Percentiles rank a stretch among this genome's conserved stretches.
phyloP scores from a whole-genome alignment of 1,284 basidiomycete genomes.

The Rhodotorula mucilaginosa region DNA sequence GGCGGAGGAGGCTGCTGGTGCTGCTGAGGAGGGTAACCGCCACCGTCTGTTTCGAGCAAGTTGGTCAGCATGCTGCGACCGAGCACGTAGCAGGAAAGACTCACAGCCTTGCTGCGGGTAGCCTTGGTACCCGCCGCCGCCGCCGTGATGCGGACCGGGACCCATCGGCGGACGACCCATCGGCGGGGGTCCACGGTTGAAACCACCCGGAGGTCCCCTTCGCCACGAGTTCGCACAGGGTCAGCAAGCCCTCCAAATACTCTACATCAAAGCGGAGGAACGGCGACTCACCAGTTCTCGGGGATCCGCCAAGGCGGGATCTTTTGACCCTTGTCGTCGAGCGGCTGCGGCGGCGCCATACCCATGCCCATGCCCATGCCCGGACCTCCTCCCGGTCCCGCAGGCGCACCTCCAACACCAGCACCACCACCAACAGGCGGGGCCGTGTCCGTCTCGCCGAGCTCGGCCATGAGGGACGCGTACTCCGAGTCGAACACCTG shows the following conservation, averaged over 20 bases:
- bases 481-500: conserved; percentile 89
- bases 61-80: neutral
- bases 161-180: conserved; percentile 8
- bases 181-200: conserved; percentile 12
- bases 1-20: conserved; percentile 2
- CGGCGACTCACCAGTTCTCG: conserved; percentile 52
- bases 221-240: neutral
- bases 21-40: conserved; percentile 11
- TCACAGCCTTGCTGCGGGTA: conserved; percentile 10
- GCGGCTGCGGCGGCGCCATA: conserved; percentile 16
- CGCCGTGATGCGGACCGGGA: conserved; percentile 4
- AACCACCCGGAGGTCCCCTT: conserved; percentile 12
- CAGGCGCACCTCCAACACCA: conserved; percentile 2
- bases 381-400: neutral
- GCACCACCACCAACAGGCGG: conserved; percentile 43
- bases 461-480: conserved; percentile 93
- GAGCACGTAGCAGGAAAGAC: neutral
- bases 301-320: conserved; percentile 55
- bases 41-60: neutral
- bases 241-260: too few relatives aligned
- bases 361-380: neutral
- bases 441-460: conserved; percentile 70
- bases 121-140: conserved; percentile 3
- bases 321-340: conserved; percentile 41
- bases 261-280: too few relatives aligned